Evolutionary conservation across 2,329 filamentous ascomycete genomes (phyloP).

Genomic region (Polytolypa hystricis): DNA sequence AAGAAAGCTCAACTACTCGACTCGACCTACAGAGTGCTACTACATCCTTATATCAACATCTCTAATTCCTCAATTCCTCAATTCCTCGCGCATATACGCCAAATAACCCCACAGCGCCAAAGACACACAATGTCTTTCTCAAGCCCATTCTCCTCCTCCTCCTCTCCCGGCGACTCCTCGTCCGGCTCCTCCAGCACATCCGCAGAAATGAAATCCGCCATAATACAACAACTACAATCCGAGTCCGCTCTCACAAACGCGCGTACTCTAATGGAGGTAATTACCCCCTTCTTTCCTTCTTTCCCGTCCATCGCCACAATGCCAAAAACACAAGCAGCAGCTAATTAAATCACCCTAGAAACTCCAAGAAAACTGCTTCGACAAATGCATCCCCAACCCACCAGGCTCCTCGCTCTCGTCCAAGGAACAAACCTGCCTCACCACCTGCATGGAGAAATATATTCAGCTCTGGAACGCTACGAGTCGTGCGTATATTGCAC

Average conservation of each 20-base stretch:
- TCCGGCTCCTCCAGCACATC: conserved; percentile 23
- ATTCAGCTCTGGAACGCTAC: conserved; percentile 69
- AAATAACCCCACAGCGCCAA: background rate
- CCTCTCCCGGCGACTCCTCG: conserved; percentile 20
- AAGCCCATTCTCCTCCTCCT: conserved; percentile 24
- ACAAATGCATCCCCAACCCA: conserved; percentile 57
- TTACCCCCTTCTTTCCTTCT: conserved; percentile 15
- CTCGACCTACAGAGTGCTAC: no score
- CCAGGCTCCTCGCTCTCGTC: conserved; percentile 56
- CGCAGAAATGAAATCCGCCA: conserved; percentile 37
- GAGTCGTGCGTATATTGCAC: conserved; percentile 55
- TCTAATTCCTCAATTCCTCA: no score
- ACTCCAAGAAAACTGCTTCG: conserved; percentile 72
- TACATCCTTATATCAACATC: no score
- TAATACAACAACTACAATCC: conserved; percentile 53
- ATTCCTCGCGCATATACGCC: conserved; percentile 3
- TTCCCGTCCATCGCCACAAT: no score
- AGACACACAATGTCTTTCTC: conserved; percentile 27
- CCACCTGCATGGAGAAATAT: conserved; percentile 74
- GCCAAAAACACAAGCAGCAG: no score
- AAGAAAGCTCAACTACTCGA: no score
- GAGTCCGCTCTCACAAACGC: conserved; percentile 60
- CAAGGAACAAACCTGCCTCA: conserved; percentile 60
- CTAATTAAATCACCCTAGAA: conserved; percentile 45
- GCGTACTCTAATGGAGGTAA: conserved; percentile 57